Evolutionary conservation across 2,329 filamentous ascomycete species (phyloP).

Genomic region (Setomelanomma holmii): DNA sequence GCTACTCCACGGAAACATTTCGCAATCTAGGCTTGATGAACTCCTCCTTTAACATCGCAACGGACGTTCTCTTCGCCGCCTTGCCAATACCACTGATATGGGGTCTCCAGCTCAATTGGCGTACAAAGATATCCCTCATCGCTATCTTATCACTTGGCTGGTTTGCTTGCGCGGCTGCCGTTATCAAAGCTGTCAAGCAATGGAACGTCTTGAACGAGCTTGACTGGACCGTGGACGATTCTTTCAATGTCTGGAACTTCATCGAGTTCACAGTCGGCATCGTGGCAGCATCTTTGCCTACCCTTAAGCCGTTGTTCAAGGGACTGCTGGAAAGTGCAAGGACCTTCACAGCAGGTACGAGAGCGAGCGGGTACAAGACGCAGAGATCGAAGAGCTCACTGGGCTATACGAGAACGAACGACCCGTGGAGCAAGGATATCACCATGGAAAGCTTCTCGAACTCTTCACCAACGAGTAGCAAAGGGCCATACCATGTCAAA

Average conservation of each 20-base stretch:
- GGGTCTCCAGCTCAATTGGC: conserved; percentile 52
- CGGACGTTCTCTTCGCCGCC: conserved; percentile 51
- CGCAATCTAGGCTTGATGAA: conserved; percentile 57
- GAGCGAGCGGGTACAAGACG: conserved; percentile 17
- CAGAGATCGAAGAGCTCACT: conserved; percentile 15
- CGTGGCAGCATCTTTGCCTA: conserved; percentile 52
- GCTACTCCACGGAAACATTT: conserved; percentile 50
- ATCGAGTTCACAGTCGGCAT: conserved; percentile 56
- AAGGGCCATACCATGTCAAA: conserved; percentile 24
- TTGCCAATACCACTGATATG: conserved; percentile 54
- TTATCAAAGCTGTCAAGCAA: conserved; percentile 53
- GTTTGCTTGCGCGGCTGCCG: conserved; percentile 53
- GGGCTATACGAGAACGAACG: conserved; percentile 28
- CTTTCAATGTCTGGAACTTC: conserved; percentile 56
- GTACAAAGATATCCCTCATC: conserved; percentile 50
- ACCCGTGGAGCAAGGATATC: conserved; percentile 20
- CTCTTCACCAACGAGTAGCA: neutral
- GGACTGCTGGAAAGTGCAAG: conserved; percentile 33
- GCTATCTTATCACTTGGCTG: conserved; percentile 49
- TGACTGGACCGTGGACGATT: conserved; percentile 48
- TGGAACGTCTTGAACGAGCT: conserved; percentile 41
- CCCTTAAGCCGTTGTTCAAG: conserved; percentile 43
- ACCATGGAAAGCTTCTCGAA: conserved; percentile 15
- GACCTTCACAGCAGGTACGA: conserved; percentile 21
- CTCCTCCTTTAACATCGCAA: conserved; percentile 51